Evolutionary conservation across 306 rosid species (phyloP).

Genomic region (Geum urbanum): DNA sequence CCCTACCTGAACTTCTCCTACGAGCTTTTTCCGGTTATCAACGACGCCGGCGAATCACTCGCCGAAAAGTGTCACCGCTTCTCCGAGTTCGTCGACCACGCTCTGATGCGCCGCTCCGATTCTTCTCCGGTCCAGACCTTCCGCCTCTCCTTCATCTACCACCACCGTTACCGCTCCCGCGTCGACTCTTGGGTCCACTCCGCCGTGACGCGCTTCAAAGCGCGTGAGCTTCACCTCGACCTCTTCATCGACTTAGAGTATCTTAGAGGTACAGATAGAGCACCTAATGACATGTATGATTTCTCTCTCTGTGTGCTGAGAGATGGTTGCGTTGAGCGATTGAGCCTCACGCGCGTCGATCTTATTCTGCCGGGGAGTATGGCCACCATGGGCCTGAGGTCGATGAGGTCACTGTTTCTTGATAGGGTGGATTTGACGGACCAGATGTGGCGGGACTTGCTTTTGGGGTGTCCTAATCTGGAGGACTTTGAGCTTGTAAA

Average conservation of each 20-base stretch:
- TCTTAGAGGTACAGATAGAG: not conserved
- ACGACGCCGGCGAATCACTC: not conserved
- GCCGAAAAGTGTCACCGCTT: not conserved
- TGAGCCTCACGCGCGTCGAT: not conserved
- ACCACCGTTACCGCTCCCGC: not conserved
- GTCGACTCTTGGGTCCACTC: conserved; percentile 12
- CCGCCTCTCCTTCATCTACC: conserved; percentile 13
- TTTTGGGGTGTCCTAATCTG: not conserved
- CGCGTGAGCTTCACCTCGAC: conserved; percentile 11
- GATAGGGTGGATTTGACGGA: not conserved
- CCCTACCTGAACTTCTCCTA: conserved; percentile 5
- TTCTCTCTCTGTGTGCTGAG: not conserved
- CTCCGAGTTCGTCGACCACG: conserved; percentile 12
- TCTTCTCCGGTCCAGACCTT: not conserved
- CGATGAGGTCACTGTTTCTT: not conserved
- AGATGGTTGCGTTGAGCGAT: not conserved
- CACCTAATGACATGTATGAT: not conserved
- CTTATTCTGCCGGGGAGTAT: not conserved
- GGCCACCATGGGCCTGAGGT: not conserved
- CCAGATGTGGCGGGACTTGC: not conserved
- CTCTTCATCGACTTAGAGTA: conserved; percentile 3
- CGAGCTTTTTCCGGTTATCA: not conserved
- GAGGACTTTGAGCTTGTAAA: not conserved
- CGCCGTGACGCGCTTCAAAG: conserved; percentile 6
- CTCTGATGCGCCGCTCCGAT: not conserved